Evolutionary conservation across 805 yeast genomes (phyloP).

Genomic region (Ogataea degrootiae): DNA sequence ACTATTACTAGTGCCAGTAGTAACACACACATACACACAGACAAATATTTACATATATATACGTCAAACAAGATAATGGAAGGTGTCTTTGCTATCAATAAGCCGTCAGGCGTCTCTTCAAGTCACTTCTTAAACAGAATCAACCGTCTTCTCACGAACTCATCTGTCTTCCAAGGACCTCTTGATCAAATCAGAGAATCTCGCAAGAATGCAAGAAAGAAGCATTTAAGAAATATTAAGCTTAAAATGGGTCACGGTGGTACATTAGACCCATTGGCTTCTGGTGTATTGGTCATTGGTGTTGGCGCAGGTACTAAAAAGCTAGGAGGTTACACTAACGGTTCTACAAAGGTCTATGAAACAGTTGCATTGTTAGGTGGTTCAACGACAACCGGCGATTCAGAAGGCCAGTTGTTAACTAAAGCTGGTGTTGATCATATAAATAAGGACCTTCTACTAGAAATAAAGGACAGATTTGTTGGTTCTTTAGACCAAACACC

Average conservation of each 20-base stretch:
- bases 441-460: conserved; percentile 44
- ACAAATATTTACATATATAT: too few species aligned
- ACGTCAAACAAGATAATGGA: conserved; percentile 47
- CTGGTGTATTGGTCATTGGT: conserved; percentile 91
- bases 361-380: conserved; percentile 84
- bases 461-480: conserved; percentile 57
- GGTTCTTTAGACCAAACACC: conserved; percentile 88
- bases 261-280: conserved; percentile 90
- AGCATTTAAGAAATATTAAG: conserved; percentile 51
- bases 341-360: conserved; percentile 74
- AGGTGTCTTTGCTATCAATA: conserved; percentile 88
- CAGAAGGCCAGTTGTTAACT: conserved; percentile 76
- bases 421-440: conserved; percentile 54
- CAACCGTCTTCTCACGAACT: conserved; percentile 56
- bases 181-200: conserved; percentile 45
- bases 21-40: too few species aligned
- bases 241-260: conserved; percentile 98
- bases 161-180: conserved; percentile 53
- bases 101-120: conserved; percentile 83
- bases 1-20: too few species aligned
- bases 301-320: conserved; percentile 89
- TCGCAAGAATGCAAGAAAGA: conserved; percentile 39
- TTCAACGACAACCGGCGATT: conserved; percentile 90
- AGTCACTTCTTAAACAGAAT: conserved; percentile 64
- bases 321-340: conserved; percentile 64